phyloP scores from a whole-genome alignment of 192 early-diverging fungal genomes.

The Phycomyces nitens region DNA sequence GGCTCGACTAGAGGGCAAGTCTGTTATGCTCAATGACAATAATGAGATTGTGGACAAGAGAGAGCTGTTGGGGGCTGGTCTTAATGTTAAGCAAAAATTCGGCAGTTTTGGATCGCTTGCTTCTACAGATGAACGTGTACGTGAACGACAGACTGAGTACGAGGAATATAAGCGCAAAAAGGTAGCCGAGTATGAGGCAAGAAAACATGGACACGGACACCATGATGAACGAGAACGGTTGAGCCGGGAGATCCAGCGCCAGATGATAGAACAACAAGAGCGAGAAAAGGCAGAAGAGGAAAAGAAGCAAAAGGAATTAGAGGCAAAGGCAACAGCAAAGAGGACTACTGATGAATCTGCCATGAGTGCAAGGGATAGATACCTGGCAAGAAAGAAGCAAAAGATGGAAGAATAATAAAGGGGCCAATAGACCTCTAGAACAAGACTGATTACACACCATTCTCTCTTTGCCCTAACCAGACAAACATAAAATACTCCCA shows the following conservation, averaged over 20 bases:
- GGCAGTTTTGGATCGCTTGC: slow-evolving; percentile 18
- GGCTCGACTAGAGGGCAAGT: slow-evolving; percentile 42
- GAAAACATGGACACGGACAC: slow-evolving; percentile 8
- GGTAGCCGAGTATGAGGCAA: slow-evolving; percentile 33
- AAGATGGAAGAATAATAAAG: slow-evolving; percentile 11
- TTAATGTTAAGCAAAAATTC: slow-evolving; percentile 56
- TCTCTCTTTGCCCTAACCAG: no score
- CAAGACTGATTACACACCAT: not conserved
- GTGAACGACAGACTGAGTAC: slow-evolving; percentile 36
- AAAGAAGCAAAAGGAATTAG: slow-evolving; percentile 45
- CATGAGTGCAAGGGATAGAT: slow-evolving; percentile 48
- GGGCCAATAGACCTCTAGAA: not conserved
- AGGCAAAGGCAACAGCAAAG: slow-evolving; percentile 38
- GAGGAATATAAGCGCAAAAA: slow-evolving; percentile 45
- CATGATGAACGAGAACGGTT: slow-evolving; percentile 33
- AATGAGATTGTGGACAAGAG: slow-evolving; percentile 75
- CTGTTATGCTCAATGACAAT: slow-evolving; percentile 63
- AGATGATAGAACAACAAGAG: slow-evolving; percentile 49
- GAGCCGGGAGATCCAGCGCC: slow-evolving; percentile 45
- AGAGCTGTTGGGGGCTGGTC: slow-evolving; percentile 62
- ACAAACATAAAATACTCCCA: no score
- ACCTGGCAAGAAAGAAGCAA: slow-evolving; percentile 48
- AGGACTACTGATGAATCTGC: slow-evolving; percentile 46
- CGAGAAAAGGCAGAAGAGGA: slow-evolving; percentile 47
- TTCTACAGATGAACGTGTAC: slow-evolving; percentile 15